A percentile compares a stretch with the other conserved stretches of the same genome.
Evolutionary conservation across 139 green algal genomes (phyloP).

Genomic region (Chlamydomonas incerta): DNA sequence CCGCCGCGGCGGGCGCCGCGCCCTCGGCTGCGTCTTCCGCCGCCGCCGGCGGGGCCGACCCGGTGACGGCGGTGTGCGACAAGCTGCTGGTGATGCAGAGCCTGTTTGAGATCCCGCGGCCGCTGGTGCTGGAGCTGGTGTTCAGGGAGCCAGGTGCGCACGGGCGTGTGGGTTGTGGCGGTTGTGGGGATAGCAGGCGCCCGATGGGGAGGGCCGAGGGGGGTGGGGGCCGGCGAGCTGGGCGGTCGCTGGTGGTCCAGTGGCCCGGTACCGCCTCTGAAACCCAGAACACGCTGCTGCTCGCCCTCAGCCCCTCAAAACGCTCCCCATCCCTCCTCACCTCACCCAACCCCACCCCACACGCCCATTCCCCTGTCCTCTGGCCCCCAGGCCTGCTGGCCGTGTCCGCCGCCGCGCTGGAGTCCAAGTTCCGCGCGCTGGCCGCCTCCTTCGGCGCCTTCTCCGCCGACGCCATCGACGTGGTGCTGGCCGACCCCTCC

Average conservation of each 20-base stretch:
- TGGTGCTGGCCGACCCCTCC: constrained; percentile 40
- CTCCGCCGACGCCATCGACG: constrained; percentile 32
- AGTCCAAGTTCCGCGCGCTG: constrained; percentile 16
- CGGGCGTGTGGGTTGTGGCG: not conserved
- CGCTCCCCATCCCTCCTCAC: too few species aligned
- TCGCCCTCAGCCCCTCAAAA: too few species aligned
- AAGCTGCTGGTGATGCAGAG: constrained; percentile 25
- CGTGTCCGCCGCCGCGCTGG: not conserved
- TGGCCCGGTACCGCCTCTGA: too few species aligned
- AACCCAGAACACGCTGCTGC: too few species aligned
- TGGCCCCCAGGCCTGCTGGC: constrained; percentile 14
- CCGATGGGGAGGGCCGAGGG: too few species aligned
- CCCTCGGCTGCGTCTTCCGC: too few species aligned
- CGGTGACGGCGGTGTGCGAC: not conserved
- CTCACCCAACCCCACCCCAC: not conserved
- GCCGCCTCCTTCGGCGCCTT: constrained; percentile 37
- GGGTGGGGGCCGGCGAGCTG: too few species aligned
- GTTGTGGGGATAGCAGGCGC: too few species aligned
- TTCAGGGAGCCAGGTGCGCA: constrained; percentile 21
- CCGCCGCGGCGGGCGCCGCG: not conserved
- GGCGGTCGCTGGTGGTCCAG: too few species aligned
- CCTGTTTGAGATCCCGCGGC: constrained; percentile 32
- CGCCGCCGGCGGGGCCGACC: too few species aligned
- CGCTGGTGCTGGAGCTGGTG: constrained; percentile 38
- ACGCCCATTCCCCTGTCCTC: not conserved